Evolutionary conservation across 83 land plant genomes (phyloP).

Genomic region (Picea mariana): DNA sequence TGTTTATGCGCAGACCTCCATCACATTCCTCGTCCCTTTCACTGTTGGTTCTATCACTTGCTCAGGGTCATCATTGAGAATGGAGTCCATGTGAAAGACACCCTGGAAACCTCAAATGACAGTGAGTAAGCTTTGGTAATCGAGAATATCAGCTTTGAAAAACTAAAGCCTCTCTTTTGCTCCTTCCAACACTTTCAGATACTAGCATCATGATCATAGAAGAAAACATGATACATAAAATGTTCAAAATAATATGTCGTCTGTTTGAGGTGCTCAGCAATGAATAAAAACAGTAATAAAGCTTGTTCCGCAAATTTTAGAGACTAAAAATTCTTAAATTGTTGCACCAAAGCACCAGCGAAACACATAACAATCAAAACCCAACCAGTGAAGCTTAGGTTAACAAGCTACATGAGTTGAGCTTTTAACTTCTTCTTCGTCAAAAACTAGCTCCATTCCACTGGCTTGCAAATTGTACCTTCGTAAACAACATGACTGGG

Average conservation of each 20-base stretch:
- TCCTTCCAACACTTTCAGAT: too few relatives aligned
- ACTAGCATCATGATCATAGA: not conserved
- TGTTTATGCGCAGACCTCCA: too few relatives aligned
- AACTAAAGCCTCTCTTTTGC: too few relatives aligned
- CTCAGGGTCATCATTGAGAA: too few relatives aligned
- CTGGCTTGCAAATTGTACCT: conserved; percentile 34
- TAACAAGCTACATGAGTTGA: conserved; percentile 12
- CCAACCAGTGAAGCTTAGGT: not conserved
- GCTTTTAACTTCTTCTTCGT: conserved; percentile 38
- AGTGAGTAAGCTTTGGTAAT: too few relatives aligned
- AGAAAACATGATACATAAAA: not conserved
- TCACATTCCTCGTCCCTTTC: too few relatives aligned
- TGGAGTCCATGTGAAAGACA: too few relatives aligned
- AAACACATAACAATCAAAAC: not conserved
- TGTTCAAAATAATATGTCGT: not conserved
- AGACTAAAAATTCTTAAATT: not conserved
- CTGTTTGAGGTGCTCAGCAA: not conserved
- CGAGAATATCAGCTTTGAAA: too few relatives aligned
- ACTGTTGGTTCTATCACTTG: too few relatives aligned
- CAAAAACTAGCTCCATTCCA: conserved; percentile 31
- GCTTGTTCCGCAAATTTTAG: not conserved
- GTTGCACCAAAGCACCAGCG: not conserved
- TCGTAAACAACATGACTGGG: conserved; percentile 38
- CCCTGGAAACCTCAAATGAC: too few relatives aligned
- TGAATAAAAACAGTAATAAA: not conserved